These are phyloP conservation scores for Allium sativum DNA, from an alignment of 106 monocot species.

Conservation along the genomic window DNA sequence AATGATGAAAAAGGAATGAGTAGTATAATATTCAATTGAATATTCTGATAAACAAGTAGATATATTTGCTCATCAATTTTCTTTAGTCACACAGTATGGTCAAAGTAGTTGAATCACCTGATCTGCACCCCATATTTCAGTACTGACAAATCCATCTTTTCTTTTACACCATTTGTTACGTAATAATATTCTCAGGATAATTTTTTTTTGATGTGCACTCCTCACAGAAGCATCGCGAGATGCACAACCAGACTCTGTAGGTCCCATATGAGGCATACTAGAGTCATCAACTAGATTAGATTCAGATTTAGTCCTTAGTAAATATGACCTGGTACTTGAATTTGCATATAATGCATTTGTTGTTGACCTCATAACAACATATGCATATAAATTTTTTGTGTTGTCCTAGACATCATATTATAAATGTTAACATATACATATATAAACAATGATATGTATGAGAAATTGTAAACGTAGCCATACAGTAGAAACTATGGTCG, in stretches of 20 bases:
- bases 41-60: conserved; percentile 74
- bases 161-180: conserved; percentile 76
- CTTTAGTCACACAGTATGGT: conserved; percentile 42
- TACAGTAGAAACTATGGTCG: conserved; percentile 89
- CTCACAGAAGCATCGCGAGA: conserved; percentile 40
- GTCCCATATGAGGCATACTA: conserved; percentile 15
- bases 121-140: conserved; percentile 39
- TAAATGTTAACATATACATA: conserved; percentile 5
- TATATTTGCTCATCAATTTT: conserved; percentile 48
- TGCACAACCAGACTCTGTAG: conserved; percentile 23
- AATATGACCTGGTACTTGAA: conserved; percentile 70
- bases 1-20: conserved; percentile 69
- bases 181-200: conserved; percentile 54
- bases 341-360: conserved; percentile 67
- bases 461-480: conserved; percentile 24
- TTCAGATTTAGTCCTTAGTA: conserved; percentile 45
- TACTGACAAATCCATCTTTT: conserved; percentile 78
- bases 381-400: conserved; percentile 61
- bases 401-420: conserved; percentile 47
- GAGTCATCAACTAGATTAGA: conserved; percentile 24
- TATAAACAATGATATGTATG: neutral
- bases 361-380: conserved; percentile 73
- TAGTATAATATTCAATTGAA: conserved; percentile 60
- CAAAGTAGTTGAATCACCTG: conserved; percentile 24
- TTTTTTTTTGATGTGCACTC: conserved; percentile 23